Base-by-base conservation (phyloP, 164 flowering plant genomes). In the Magnolia sinica region DNA sequence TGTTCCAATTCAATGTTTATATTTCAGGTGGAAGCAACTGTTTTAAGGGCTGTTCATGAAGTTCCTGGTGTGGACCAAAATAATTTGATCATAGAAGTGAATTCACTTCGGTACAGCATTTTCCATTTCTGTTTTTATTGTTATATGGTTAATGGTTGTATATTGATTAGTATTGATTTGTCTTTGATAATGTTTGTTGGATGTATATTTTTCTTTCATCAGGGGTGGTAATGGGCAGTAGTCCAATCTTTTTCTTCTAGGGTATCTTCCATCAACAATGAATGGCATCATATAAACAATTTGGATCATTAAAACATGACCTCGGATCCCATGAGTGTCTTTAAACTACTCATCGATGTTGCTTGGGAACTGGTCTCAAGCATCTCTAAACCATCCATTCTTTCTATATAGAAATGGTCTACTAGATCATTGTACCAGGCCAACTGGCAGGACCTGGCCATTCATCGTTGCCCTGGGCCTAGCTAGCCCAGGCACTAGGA, bases 21-120 rank as follows among this genome's bases (percentile, higher is more conserved):
- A 37, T 76, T 76, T 82, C 87, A 96, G 99, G 97, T 92, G 68
- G 94, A 94, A 87, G 97, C 91, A 73, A 96, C 99, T 49, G 92
- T 94, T 76, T 84, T 86, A 10, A 87, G 99, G 83, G 97, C 94
- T 69, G 94, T 92, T 79, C 81, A 89, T 79, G 99, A 93, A 84
- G 76, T 73, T 65, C 72, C 71, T 50, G 88, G 89, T 83, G 82
- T 91, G n/a, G 80, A 83, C 61, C 91, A 85, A 55, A 86, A 85
- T 50, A 78, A 90, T 87, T 84, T 91, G 22, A 88, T 89, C 64
- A 76, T 96, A 79, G 99, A 96, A 86, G 90, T 96, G 69, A 96
- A 96, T 74, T 87, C 94, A 77, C 87, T 94, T 72, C 78, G 97
- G 99, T 96, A 85, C 77, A 89, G 1, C 23, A 23, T 16, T 27